Conservation (phyloP, 495 filamentous ascomycete species). For the Thermothielavioides terrestris region DNA sequence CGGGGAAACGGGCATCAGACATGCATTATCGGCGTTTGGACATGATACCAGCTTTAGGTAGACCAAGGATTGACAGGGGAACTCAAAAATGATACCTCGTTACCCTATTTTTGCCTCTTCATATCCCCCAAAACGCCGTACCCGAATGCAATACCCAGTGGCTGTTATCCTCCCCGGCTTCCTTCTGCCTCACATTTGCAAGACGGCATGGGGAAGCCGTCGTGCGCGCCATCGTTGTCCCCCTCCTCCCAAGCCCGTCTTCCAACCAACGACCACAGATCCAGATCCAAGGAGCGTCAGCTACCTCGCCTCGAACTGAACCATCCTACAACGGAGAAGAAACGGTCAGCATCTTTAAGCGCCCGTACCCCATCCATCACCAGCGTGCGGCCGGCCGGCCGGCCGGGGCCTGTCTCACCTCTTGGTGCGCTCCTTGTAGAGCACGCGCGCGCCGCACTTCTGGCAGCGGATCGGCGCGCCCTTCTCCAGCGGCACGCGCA, state of each 20-base stretch:
- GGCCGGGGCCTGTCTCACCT: no score
- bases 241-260: not conserved
- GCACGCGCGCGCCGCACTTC: constrained; percentile 88
- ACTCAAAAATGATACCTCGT: not conserved
- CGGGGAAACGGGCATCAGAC: no score
- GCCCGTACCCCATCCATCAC: not conserved
- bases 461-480: constrained; percentile 89
- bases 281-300: no score
- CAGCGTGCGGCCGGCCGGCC: no score
- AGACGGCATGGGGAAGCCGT: no score
- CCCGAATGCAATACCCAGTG: not conserved
- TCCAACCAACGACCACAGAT: no score
- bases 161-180: not conserved
- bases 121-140: constrained; percentile 11
- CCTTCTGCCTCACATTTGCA: not conserved
- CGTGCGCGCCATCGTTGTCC: not conserved
- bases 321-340: constrained; percentile 66
- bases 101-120: no score
- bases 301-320: constrained; percentile 92
- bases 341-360: constrained; percentile 7
- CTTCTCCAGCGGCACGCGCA: constrained; percentile 68
- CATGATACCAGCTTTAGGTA: constrained; percentile 36
- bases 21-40: constrained; percentile 21
- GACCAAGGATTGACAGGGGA: not conserved
- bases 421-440: constrained; percentile 98